These are phyloP conservation scores for Wallacemonas collosoma DNA, from an alignment of 208 protist species.

Conservation along the genomic window DNA sequence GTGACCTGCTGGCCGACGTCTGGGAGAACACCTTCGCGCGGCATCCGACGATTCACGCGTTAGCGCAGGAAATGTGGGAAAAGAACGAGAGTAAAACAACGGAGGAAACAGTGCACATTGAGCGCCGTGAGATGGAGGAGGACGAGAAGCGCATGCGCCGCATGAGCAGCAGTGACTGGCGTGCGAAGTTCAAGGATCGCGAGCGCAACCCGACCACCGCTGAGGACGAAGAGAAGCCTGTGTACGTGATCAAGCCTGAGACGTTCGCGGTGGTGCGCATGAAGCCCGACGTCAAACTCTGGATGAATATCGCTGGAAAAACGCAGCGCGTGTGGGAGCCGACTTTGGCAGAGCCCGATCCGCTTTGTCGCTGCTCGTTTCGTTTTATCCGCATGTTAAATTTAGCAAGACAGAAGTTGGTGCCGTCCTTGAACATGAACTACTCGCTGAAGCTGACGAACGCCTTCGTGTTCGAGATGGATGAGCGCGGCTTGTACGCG, in stretches of 20 bases:
- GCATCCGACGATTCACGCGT: conserved; percentile 77
- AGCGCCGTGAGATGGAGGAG: conserved; percentile 73
- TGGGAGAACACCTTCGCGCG: conserved; percentile 74
- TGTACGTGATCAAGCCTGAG: conserved; percentile 88
- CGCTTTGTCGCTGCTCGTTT: conserved; percentile 69
- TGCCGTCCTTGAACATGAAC: conserved; percentile 90
- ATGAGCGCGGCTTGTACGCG: conserved; percentile 79
- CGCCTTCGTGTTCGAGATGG: conserved; percentile 84
- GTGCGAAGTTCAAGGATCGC: conserved; percentile 77
- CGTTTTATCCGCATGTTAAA: conserved; percentile 88
- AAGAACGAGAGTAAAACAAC: conserved; percentile 67
- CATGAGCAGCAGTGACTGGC: conserved; percentile 90
- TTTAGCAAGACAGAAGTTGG: conserved; percentile 79
- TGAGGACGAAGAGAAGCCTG: conserved; percentile 80
- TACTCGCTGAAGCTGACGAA: conserved; percentile 87
- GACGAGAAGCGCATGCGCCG: conserved; percentile 89
- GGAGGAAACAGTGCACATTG: conserved; percentile 70
- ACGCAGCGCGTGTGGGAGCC: conserved; percentile 86
- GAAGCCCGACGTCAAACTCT: conserved; percentile 73
- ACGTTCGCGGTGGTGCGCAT: conserved; percentile 78
- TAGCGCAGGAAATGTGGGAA: conserved; percentile 88
- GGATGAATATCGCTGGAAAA: conserved; percentile 66
- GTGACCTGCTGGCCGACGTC: conserved; percentile 73
- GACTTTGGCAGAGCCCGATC: conserved; percentile 60
- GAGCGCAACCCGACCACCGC: conserved; percentile 80